Percentiles rank a stretch among this genome's conserved stretches.
These are phyloP conservation scores for Takashimella koratensis DNA, from an alignment of 1,284 basidiomycete genomes.

Conservation along the genomic window DNA sequence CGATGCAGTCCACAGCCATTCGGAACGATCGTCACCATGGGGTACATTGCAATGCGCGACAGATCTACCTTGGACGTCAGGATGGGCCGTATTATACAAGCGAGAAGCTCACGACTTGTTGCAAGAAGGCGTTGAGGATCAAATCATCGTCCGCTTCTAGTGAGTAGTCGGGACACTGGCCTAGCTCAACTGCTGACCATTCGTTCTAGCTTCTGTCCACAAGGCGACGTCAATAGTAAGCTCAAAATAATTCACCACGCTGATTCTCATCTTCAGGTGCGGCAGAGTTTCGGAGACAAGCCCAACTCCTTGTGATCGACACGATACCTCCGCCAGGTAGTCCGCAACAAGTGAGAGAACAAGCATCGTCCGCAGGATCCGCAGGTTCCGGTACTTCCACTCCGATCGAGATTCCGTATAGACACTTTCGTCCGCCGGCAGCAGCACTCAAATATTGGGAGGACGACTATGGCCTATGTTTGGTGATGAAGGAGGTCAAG, in stretches of 20 bases:
- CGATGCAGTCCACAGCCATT: too few relatives aligned
- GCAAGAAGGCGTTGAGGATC: neutral
- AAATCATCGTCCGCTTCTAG: neutral
- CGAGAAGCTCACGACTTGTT: slow-evolving; percentile 14
- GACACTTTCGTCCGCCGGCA: slow-evolving; percentile 11
- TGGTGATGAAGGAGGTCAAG: slow-evolving; percentile 11
- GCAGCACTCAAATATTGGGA: slow-evolving; percentile 34
- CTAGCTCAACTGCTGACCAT: too few relatives aligned
- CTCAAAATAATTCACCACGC: neutral
- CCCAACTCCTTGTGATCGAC: slow-evolving; percentile 25
- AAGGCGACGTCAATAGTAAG: too few relatives aligned
- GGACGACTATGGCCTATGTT: slow-evolving; percentile 30
- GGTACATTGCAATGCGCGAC: neutral
- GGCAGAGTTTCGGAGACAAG: slow-evolving; percentile 8
- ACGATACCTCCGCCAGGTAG: slow-evolving; percentile 8
- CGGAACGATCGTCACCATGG: too few relatives aligned
- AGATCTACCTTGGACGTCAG: neutral
- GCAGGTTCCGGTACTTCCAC: neutral
- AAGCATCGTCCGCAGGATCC: neutral
- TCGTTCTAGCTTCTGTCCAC: too few relatives aligned
- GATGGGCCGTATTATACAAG: slow-evolving; percentile 10
- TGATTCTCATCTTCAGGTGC: neutral
- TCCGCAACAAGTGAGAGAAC: too few relatives aligned
- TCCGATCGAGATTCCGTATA: neutral
- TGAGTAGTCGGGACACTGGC: neutral